Evolutionary conservation across 2,329 filamentous ascomycete species (phyloP).

Genomic region (Diaporthe humulicola): DNA sequence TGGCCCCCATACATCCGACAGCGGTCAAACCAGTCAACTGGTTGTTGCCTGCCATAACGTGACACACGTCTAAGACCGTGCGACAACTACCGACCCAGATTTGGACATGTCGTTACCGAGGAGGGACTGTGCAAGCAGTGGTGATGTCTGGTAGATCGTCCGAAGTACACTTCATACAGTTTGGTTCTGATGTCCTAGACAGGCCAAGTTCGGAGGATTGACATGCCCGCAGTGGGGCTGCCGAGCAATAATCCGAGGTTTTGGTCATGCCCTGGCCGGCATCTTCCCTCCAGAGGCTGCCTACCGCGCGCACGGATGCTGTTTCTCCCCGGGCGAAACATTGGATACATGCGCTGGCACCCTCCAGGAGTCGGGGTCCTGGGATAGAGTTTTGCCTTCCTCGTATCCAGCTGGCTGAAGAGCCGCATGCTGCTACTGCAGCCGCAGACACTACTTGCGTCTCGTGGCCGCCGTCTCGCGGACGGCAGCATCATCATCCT

Average conservation of each 20-base stretch:
- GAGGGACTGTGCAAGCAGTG: neutral
- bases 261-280: constrained; percentile 24
- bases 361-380: constrained; percentile 4
- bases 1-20: neutral
- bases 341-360: constrained; percentile 24
- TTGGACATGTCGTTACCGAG: neutral
- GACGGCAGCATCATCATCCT: neutral
- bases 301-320: constrained; percentile 17
- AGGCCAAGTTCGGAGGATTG: constrained; percentile 10
- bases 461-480: neutral
- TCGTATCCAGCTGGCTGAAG: constrained; percentile 31
- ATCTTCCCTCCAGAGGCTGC: constrained; percentile 11
- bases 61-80: neutral
- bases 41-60: neutral
- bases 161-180: neutral
- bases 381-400: constrained; percentile 24
- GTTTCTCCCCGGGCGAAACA: constrained; percentile 5
- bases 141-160: constrained; percentile 9
- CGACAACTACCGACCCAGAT: neutral
- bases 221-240: constrained; percentile 20
- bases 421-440: constrained; percentile 32
- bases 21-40: neutral
- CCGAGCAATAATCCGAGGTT: constrained; percentile 29
- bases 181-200: too few species aligned
- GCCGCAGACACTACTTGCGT: neutral